Evolutionary conservation across 257 asterid species (phyloP).

Genomic region (Rauvolfia tetraphylla): DNA sequence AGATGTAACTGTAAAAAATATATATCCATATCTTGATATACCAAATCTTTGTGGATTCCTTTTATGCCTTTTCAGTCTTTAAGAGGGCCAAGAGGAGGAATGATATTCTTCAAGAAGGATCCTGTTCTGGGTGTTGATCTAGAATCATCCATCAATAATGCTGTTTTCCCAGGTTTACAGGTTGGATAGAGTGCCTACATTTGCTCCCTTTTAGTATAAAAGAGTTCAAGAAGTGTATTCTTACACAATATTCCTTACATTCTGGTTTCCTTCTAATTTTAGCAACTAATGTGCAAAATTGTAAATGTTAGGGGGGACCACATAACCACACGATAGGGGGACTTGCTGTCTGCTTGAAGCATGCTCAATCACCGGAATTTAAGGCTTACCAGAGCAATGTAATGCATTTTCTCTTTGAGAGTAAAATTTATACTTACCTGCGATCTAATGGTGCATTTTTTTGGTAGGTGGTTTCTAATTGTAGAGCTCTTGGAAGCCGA

Average conservation of each 20-base stretch:
- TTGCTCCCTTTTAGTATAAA: neutral
- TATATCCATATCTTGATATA: neutral
- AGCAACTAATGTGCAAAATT: neutral
- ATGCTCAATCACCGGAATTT: constrained; percentile 74
- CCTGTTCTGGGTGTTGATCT: constrained; percentile 78
- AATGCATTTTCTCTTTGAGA: constrained; percentile 12
- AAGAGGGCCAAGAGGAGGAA: constrained; percentile 98
- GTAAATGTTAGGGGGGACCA: constrained; percentile 72
- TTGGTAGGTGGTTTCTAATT: constrained; percentile 72
- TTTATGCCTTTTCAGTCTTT: constrained; percentile 54
- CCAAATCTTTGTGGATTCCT: neutral
- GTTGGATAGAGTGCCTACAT: constrained; percentile 30
- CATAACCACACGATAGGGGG: constrained; percentile 95
- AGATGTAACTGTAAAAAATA: neutral
- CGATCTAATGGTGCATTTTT: constrained; percentile 11
- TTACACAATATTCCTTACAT: neutral
- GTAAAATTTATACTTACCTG: neutral
- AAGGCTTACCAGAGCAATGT: constrained; percentile 81
- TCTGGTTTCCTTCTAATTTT: neutral
- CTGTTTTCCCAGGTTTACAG: constrained; percentile 94
- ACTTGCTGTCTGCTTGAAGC: constrained; percentile 75
- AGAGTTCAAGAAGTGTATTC: neutral
- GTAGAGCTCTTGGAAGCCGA: constrained; percentile 82
- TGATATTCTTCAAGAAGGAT: constrained; percentile 93
- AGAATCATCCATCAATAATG: constrained; percentile 83